phyloP scores from a whole-genome alignment of 2,329 filamentous ascomycete genomes.

The Microsporum ferrugineum region DNA sequence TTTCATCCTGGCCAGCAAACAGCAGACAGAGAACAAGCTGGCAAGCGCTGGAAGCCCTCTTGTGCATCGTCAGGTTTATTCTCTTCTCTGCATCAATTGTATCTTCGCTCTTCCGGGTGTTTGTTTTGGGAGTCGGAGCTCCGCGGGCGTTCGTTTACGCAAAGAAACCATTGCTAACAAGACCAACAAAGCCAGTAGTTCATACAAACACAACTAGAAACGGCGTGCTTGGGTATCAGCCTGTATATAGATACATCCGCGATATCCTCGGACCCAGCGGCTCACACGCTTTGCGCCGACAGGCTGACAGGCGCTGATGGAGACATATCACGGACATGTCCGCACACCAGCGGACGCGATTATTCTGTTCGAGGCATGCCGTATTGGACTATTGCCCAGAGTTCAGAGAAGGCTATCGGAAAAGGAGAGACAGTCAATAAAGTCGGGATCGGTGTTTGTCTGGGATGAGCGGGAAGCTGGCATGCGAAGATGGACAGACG shows the following conservation, averaged over 20 bases:
- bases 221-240: background rate
- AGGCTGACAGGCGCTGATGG: conserved; percentile 47
- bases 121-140: too few species aligned
- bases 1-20: too few species aligned
- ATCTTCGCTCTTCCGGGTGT: too few species aligned
- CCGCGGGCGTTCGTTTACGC: background rate
- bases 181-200: background rate
- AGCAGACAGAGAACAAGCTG: too few species aligned
- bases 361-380: conserved; percentile 94
- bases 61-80: too few species aligned
- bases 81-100: too few species aligned
- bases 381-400: conserved; percentile 74
- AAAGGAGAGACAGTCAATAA: conserved; percentile 92
- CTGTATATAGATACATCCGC: background rate
- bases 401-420: conserved; percentile 90
- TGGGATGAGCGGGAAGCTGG: conserved; percentile 98
- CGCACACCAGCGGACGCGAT: conserved; percentile 95
- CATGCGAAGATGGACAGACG: conserved; percentile 97
- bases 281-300: background rate
- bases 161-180: background rate
- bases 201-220: background rate
- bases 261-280: background rate
- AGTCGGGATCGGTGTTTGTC: conserved; percentile 96
- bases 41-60: too few species aligned
- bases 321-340: conserved; percentile 92